These are phyloP conservation scores for Eutypella sp. DNA, from an alignment of 2,329 filamentous ascomycete genomes.

Conservation along the genomic window DNA sequence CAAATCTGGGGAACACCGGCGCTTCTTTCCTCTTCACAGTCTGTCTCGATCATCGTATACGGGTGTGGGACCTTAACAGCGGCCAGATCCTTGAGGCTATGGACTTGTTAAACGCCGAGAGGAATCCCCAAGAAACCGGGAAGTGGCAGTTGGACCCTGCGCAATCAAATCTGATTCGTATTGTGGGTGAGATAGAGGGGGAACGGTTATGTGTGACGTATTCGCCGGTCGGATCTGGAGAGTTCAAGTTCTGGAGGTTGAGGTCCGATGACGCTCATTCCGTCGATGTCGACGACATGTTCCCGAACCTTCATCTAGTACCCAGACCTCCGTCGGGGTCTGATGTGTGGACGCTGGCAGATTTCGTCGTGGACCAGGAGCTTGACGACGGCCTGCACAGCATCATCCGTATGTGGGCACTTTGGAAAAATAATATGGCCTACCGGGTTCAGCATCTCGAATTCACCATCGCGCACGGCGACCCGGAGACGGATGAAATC, in stretches of 20 bases:
- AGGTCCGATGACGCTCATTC: constrained; percentile 60
- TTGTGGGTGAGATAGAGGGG: constrained; percentile 56
- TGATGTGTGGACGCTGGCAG: constrained; percentile 74
- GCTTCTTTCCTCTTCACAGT: constrained; percentile 66
- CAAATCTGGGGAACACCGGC: constrained; percentile 44
- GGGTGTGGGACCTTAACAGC: constrained; percentile 82
- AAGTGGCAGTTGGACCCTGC: constrained; percentile 75
- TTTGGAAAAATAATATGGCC: constrained; percentile 81
- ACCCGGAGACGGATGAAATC: constrained; percentile 48
- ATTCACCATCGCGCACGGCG: constrained; percentile 42
- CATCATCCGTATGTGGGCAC: constrained; percentile 57
- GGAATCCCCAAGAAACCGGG: constrained; percentile 62
- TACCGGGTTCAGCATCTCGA: constrained; percentile 70
- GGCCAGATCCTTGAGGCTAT: constrained; percentile 72
- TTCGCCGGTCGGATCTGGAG: constrained; percentile 78
- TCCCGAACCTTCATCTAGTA: constrained; percentile 56
- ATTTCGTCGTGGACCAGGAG: constrained; percentile 55
- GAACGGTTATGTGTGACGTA: constrained; percentile 67
- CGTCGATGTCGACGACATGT: constrained; percentile 66
- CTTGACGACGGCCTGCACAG: not conserved
- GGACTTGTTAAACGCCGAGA: constrained; percentile 68
- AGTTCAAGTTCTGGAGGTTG: constrained; percentile 91
- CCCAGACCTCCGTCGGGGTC: constrained; percentile 67
- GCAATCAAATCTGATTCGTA: constrained; percentile 69
- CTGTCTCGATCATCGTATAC: constrained; percentile 81